Conservation (phyloP, 768 basidiomycete species). For the Clavaria fumosa region DNA sequence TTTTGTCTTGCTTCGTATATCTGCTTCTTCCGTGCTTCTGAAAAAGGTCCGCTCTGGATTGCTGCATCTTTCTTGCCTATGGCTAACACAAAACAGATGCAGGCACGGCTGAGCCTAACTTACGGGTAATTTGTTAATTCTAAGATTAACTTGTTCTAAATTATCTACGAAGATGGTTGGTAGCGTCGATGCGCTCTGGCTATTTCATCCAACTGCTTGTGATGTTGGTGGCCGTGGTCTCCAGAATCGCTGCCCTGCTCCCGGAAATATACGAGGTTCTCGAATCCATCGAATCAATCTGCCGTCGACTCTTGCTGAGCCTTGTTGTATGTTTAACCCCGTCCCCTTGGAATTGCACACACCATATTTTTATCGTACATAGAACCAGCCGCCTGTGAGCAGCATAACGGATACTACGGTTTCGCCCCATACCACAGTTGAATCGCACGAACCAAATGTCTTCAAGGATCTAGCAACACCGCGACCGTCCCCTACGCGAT, state of each 20-base stretch:
- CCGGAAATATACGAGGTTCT: constrained; percentile 29
- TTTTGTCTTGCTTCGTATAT: constrained; percentile 22
- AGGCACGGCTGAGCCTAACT: constrained; percentile 29
- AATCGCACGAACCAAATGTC: no score
- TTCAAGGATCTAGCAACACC: no score
- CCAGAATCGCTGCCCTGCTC: constrained; percentile 35
- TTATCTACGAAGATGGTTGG: constrained; percentile 33
- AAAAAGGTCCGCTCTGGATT: constrained; percentile 24
- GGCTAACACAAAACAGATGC: constrained; percentile 23
- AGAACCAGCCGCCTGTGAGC: no score
- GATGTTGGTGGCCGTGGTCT: constrained; percentile 42
- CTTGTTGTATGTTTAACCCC: constrained; percentile 8
- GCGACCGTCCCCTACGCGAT: no score
- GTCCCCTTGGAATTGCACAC: no score
- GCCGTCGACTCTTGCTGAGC: not conserved
- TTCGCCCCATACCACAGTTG: no score
- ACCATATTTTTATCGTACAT: no score
- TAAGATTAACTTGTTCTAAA: not conserved
- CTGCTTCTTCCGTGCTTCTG: constrained; percentile 23
- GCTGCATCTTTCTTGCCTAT: constrained; percentile 1
- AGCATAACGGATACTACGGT: no score
- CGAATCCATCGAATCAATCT: constrained; percentile 8
- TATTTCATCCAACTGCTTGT: constrained; percentile 61
- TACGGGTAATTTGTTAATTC: constrained; percentile 30
- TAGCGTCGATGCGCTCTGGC: constrained; percentile 50